Percentiles rank a stretch among this genome's conserved stretches.
phyloP scores from a whole-genome alignment of 176 grass and related monocot genomes.

The Rhynchospora tenuis region DNA sequence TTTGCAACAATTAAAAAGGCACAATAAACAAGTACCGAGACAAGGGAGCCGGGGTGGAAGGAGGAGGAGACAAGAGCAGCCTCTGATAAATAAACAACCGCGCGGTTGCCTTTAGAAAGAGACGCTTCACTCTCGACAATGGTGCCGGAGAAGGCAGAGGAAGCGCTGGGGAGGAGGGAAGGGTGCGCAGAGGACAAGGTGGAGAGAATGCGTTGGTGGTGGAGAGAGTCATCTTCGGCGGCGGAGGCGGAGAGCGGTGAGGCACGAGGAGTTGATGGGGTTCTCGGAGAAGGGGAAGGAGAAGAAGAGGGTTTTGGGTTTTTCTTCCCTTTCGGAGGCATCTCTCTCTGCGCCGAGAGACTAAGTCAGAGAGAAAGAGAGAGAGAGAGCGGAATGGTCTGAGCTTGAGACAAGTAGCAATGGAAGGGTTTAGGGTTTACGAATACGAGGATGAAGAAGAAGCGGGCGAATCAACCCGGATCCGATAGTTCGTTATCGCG shows the following conservation, averaged over 20 bases:
- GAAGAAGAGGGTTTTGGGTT: constrained; percentile 9
- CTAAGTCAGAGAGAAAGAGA: neutral
- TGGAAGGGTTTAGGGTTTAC: neutral
- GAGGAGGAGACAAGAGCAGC: constrained; percentile 43
- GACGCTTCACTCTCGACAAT: constrained; percentile 31
- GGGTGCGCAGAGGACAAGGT: constrained; percentile 29
- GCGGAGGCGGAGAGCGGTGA: neutral
- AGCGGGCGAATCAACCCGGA: neutral
- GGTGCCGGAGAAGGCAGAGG: constrained; percentile 27
- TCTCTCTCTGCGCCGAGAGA: constrained; percentile 6
- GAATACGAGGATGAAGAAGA: neutral
- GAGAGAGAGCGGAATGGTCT: neutral
- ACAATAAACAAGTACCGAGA: constrained; percentile 38
- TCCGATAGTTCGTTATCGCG: neutral
- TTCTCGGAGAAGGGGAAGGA: constrained; percentile 27
- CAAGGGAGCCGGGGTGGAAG: constrained; percentile 58
- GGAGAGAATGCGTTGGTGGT: constrained; percentile 16
- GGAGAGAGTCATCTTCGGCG: neutral
- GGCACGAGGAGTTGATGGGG: constrained; percentile 23
- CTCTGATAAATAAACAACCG: constrained; percentile 60
- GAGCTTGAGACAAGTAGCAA: neutral
- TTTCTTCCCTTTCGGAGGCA: constrained; percentile 61
- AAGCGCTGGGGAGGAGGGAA: constrained; percentile 35
- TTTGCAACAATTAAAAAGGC: neutral
- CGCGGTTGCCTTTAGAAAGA: constrained; percentile 14